Conservation (phyloP, 2,329 filamentous ascomycete genomes). For the Penicillium sp. region DNA sequence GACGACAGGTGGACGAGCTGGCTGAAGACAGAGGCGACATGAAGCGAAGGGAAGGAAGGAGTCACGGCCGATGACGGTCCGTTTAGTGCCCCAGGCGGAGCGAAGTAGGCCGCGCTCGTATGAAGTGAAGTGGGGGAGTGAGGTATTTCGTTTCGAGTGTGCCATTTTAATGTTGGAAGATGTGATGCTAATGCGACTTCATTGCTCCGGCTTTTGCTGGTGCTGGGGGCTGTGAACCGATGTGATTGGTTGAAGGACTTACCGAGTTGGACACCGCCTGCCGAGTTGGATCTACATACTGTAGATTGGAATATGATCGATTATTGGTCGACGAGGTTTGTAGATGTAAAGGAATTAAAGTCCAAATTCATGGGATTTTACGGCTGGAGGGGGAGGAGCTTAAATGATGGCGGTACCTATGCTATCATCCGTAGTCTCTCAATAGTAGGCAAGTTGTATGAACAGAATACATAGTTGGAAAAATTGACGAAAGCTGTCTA, state of each 20-base stretch:
- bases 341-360: too few relatives aligned
- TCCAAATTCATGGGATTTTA: too few relatives aligned
- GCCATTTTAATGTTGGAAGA: constrained; percentile 31
- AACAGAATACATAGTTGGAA: too few relatives aligned
- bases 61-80: constrained; percentile 80
- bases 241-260: neutral
- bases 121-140: constrained; percentile 85
- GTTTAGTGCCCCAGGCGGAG: constrained; percentile 71
- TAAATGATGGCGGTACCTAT: too few relatives aligned
- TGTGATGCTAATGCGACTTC: neutral
- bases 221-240: neutral
- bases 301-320: too few relatives aligned
- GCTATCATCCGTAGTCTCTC: too few relatives aligned
- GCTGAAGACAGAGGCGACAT: constrained; percentile 79
- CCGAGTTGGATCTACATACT: too few relatives aligned
- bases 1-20: constrained; percentile 76
- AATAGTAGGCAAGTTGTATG: too few relatives aligned
- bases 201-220: neutral
- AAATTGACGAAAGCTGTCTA: too few relatives aligned
- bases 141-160: constrained; percentile 75
- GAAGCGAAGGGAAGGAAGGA: constrained; percentile 88
- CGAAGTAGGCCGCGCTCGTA: constrained; percentile 82
- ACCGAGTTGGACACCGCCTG: too few relatives aligned
- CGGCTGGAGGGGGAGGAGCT: too few relatives aligned
- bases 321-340: too few relatives aligned